Evolutionary conservation across 352 stramenopile genomes (phyloP), one percentile per base, ranked within the genome.

Genomic region (Phytophthora syringae): DNA sequence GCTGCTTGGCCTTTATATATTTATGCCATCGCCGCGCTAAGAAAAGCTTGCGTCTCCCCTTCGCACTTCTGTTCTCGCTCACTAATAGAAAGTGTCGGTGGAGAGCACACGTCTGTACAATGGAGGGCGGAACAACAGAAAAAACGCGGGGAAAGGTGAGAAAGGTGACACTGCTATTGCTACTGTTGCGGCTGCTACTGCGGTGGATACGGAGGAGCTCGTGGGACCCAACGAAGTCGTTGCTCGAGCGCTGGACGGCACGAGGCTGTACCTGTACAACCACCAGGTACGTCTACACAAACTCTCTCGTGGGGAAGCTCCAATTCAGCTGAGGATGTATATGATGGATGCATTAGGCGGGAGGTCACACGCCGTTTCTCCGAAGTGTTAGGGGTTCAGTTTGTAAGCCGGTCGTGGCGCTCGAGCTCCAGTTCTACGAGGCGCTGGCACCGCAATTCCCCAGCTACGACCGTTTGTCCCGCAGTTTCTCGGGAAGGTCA

Each of bases 401-500:
- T 25, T 94, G 83, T 75, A 94, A 94, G 32, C 83, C 85, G 2
- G 83, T 79, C 15, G 88, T 94, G 27, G 74, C 79, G 9, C 65
- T 91, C 3, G 85, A 94, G 64, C 67, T 94, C 22, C 61, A 88
- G 40, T 94, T 94, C 55, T 94, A 94, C 73, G 63, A 89, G 42
- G 67, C 79, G 20, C 64, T 93, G 5, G 80, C 72, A 10, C 54
- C 63, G 16, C 64, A 48, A 36, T 85, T 80, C 50, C 71, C 82
- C 83, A 92, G 60, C 74, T 94, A 16, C 81, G 77, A 45, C 64
- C 67, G 15, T 94, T 89, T 52, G 82, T 92, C 22, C 85, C 85
- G 22, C 70, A 77, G 24, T 94, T 92, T 52, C 56, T 89, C 16
- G 83, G 85, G 6, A 84, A 88, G 12, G 71, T 91, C 51, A 82